Evolutionary conservation across 805 yeast species (phyloP).

Genomic region (Saccharomycopsis microspora): DNA sequence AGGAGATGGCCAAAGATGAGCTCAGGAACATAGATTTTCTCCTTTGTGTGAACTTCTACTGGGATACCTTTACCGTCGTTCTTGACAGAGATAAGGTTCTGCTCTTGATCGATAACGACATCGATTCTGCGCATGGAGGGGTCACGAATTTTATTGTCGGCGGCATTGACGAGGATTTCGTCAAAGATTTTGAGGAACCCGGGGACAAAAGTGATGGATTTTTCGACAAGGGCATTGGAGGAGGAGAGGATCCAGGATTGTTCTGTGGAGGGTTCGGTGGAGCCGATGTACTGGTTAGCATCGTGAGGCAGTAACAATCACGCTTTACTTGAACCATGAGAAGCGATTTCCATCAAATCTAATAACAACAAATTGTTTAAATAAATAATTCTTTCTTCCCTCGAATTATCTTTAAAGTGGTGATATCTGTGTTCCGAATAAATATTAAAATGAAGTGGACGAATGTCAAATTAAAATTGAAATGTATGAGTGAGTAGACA

Average conservation of each 20-base stretch:
- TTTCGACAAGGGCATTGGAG: slow-evolving; percentile 39
- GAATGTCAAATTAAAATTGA: too few relatives aligned
- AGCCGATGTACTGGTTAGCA: slow-evolving; percentile 57
- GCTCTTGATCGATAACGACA: slow-evolving; percentile 70
- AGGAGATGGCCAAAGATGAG: slow-evolving; percentile 89
- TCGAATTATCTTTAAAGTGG: too few relatives aligned
- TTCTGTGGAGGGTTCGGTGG: slow-evolving; percentile 71
- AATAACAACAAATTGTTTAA: too few relatives aligned
- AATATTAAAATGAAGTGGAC: too few relatives aligned
- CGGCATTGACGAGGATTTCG: slow-evolving; percentile 95
- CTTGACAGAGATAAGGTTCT: slow-evolving; percentile 63
- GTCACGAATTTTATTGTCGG: slow-evolving; percentile 95
- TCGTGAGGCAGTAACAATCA: too few relatives aligned
- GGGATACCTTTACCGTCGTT: slow-evolving; percentile 97
- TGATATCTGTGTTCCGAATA: too few relatives aligned
- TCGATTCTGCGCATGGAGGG: slow-evolving; percentile 78
- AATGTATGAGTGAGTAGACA: too few relatives aligned
- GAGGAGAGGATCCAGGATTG: slow-evolving; percentile 82
- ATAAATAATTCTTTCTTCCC: too few relatives aligned
- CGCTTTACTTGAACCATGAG: too few relatives aligned
- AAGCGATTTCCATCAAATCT: too few relatives aligned
- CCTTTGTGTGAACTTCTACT: slow-evolving; percentile 84
- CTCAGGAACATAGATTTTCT: slow-evolving; percentile 89
- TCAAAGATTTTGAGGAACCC: slow-evolving; percentile 95
- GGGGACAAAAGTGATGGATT: slow-evolving; percentile 73